These are phyloP conservation scores for Hanseniaspora lindneri DNA, from an alignment of 805 yeast species.

Conservation along the genomic window DNA sequence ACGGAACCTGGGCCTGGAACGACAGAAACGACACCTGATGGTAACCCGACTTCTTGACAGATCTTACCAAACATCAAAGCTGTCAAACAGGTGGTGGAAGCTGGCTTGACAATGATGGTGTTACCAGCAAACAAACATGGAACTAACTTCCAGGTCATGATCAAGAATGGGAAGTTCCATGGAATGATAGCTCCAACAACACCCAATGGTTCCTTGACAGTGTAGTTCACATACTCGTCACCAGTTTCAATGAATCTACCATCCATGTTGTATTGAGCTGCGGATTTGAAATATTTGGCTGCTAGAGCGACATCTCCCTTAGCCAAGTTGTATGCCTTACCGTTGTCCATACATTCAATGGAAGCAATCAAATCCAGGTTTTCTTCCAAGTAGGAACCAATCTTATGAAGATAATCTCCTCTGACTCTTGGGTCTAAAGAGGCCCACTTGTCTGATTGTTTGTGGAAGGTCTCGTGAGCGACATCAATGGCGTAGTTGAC, in stretches of 20 bases:
- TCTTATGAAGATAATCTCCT: constrained; percentile 40
- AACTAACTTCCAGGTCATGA: constrained; percentile 70
- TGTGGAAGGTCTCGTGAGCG: constrained; percentile 13
- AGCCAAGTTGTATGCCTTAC: constrained; percentile 57
- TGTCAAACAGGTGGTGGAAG: constrained; percentile 65
- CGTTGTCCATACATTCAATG: constrained; percentile 66
- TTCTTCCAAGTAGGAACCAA: constrained; percentile 59
- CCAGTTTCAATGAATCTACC: constrained; percentile 60
- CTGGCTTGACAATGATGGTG: constrained; percentile 61
- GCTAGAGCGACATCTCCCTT: constrained; percentile 57
- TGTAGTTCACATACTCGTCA: constrained; percentile 48
- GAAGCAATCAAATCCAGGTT: constrained; percentile 51
- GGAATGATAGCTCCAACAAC: constrained; percentile 77
- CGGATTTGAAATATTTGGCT: constrained; percentile 55
- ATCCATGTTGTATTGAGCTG: constrained; percentile 57
- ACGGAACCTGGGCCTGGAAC: constrained; percentile 64
- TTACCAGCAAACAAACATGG: constrained; percentile 72
- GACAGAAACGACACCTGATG: constrained; percentile 64
- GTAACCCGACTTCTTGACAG: constrained; percentile 56
- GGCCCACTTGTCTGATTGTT: constrained; percentile 48
- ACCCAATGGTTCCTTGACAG: constrained; percentile 65
- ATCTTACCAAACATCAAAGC: constrained; percentile 53
- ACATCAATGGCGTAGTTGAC: constrained; percentile 59
- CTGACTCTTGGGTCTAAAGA: constrained; percentile 46
- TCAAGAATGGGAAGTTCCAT: constrained; percentile 75